Evolutionary conservation across 2,329 filamentous ascomycete species (phyloP), one percentile per base, ranked within the genome.

Genomic region (Teratosphaeria pseudoeucalypti): DNA sequence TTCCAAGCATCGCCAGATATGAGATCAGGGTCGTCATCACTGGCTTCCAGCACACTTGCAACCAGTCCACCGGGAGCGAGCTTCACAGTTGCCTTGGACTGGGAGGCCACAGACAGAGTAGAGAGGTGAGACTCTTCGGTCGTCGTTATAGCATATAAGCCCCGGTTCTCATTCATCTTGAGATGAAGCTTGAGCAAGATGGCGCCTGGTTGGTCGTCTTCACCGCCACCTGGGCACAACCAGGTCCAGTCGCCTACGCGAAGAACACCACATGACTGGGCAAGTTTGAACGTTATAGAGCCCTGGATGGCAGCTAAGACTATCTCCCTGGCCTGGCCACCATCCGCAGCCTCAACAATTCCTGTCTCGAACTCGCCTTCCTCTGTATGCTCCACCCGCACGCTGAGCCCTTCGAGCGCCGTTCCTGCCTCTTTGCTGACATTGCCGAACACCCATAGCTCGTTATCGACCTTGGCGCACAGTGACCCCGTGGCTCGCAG

Each of bases 241-340:
- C 64, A 65, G 0, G 39, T 60, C 54, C 56, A 63, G 14, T 57
- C 26, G 11, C 59, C 55, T 1, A 65, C 11, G 19, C 58, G 57
- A 23, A 58, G 2, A 6, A 61, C 52, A 19, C 37, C 58, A 27
- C 47, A 26, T 16, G 37, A 39, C 23, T 55, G 43, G 12, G 52
- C 54, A 23, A 66, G 57, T 12, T 29, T 39, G 34, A 57, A 60
- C 0, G 60, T 58, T 16, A 65, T 52, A 3, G 60, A 56, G 34
- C 58, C 65, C 47, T 66, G 60, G n/a, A 66, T 57, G 3, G 64
- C 64, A 12, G 60, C 60, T 6, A 66, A 54, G 11, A 66, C 54
- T 6, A 58, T 53, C 9, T 56, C 49, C 34, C 54, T 47, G 3
- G 58, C 53, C 14, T n/a, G 16, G 16, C n/a, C n/a, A 9, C 49